A percentile compares a stretch with the other conserved stretches of the same genome.
phyloP scores from a whole-genome alignment of 2,329 filamentous ascomycete genomes.

The Ceratocystiopsis brevicomis region DNA sequence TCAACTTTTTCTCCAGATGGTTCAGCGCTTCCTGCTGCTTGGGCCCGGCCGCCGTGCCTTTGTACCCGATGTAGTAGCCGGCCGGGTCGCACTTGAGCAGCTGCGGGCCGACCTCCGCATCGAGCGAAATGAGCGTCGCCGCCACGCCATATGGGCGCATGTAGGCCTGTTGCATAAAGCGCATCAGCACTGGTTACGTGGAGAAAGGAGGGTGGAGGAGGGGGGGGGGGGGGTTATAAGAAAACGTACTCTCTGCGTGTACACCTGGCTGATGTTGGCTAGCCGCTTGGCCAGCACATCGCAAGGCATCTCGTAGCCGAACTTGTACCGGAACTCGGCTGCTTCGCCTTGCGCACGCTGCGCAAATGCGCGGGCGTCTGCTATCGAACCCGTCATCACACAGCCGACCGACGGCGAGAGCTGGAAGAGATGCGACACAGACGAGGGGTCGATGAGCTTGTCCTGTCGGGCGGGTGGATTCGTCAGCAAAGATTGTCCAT shows the following conservation, averaged over 20 bases:
- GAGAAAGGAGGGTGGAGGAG: no score
- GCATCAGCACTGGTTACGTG: no score
- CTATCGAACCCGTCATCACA: constrained; percentile 97
- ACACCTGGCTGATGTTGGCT: constrained; percentile 98
- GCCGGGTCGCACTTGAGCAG: constrained; percentile 97
- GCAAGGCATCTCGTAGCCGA: constrained; percentile 97
- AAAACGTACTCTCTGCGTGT: constrained; percentile 52
- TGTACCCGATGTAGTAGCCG: constrained; percentile 96
- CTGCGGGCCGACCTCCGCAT: constrained; percentile 80
- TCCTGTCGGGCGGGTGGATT: constrained; percentile 37
- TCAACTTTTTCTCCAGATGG: constrained; percentile 97
- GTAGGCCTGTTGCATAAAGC: constrained; percentile 38
- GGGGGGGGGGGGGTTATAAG: no score
- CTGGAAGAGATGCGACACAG: constrained; percentile 93
- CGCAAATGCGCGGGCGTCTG: constrained; percentile 84
- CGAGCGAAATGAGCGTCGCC: constrained; percentile 83
- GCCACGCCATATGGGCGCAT: constrained; percentile 96
- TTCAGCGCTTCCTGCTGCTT: constrained; percentile 99
- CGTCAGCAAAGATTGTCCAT: no score
- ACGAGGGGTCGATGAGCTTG: constrained; percentile 95
- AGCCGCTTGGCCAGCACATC: constrained; percentile 91
- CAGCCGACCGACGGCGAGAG: constrained; percentile 91
- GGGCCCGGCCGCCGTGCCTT: constrained; percentile 87
- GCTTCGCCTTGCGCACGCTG: constrained; percentile 88
- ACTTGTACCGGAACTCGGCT: constrained; percentile 96